Evolutionary conservation across 2,329 filamentous ascomycete genomes (phyloP).

Genomic region (Penicillium fuscoglaucum): DNA sequence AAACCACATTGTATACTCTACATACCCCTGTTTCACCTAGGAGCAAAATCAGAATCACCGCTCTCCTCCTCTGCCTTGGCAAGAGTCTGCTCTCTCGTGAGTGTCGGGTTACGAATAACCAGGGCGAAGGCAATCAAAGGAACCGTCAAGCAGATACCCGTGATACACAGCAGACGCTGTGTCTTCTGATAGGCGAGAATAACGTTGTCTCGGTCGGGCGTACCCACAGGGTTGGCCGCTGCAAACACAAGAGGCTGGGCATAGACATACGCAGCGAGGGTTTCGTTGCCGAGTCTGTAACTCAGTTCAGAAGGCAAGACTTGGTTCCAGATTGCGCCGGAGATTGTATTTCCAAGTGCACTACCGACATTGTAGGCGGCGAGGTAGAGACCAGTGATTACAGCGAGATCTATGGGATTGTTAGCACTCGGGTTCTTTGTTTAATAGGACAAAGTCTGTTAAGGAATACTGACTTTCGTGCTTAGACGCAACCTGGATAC

Average conservation of each 20-base stretch:
- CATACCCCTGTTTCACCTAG: not conserved
- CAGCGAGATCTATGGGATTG: slow-evolving; percentile 53
- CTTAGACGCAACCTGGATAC: slow-evolving; percentile 52
- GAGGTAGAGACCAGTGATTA: slow-evolving; percentile 64
- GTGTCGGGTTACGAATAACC: slow-evolving; percentile 48
- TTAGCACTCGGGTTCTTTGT: not conserved
- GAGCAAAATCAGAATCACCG: not conserved
- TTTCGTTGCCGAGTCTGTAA: slow-evolving; percentile 40
- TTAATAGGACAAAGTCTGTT: not conserved
- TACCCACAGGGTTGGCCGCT: slow-evolving; percentile 45
- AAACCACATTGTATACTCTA: not conserved
- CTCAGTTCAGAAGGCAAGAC: slow-evolving; percentile 52
- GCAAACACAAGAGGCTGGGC: slow-evolving; percentile 44
- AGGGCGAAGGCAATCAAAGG: slow-evolving; percentile 50
- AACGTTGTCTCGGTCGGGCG: slow-evolving; percentile 45
- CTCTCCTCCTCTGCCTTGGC: slow-evolving; percentile 37
- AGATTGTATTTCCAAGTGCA: slow-evolving; percentile 60
- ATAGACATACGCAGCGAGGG: slow-evolving; percentile 44
- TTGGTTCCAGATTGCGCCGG: slow-evolving; percentile 64
- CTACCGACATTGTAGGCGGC: slow-evolving; percentile 64
- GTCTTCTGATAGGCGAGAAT: slow-evolving; percentile 49
- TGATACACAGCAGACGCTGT: slow-evolving; percentile 52
- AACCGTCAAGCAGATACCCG: slow-evolving; percentile 51
- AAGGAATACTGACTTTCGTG: slow-evolving; percentile 45
- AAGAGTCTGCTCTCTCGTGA: slow-evolving; percentile 50